Evolutionary conservation across 176 grass and related monocot genomes (phyloP), one percentile per base, ranked within the genome.

Genomic region (Aegilops longissima): DNA sequence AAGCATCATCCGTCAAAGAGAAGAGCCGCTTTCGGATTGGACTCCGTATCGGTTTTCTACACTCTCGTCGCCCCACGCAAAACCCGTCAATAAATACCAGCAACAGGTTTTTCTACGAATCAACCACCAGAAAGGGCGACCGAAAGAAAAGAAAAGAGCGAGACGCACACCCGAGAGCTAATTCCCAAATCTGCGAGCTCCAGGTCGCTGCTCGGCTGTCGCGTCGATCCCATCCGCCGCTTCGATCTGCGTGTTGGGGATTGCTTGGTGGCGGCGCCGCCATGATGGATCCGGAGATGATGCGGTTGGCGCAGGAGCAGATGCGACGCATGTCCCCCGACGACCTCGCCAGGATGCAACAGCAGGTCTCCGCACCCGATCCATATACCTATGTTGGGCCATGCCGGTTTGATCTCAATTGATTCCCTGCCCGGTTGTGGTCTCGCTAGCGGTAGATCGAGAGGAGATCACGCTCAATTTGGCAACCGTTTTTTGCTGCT

Each of bases 251-350:
- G 11, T 44, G 49, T 17, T 39, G 29, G 40, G 40, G 71, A 47
- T 74, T 42, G 6, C 71, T 44, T 78, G 39, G 63, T 12, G 61
- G 39, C 69, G 29, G 5, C 56, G 45, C 8, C 82, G 89, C 42
- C 9, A 96, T 94, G 94, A 96, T 99, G 94, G 94, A 96, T 90
- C 94, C 97, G 13, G 97, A 99, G 88, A 76, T 96, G 76, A 51
- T 99, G 87, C 90, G 88, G 80, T 73, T 99, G 42, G 97, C 97
- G 47, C 97, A 99, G 88, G 97, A 99, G 97, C 97, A 99, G 94
- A 96, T 99, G 94, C 61, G 90, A 82, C 88, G 89, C 76, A 96
- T 99, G 88, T 84, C 93, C 18, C 94, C 97, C 10, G 94, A 93
- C 38, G 97, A 99, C 76, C 36, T 99, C 31, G 89, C 97, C 73